These are phyloP conservation scores for Inga oerstediana DNA, from an alignment of 306 rosid species.

Conservation along the genomic window DNA sequence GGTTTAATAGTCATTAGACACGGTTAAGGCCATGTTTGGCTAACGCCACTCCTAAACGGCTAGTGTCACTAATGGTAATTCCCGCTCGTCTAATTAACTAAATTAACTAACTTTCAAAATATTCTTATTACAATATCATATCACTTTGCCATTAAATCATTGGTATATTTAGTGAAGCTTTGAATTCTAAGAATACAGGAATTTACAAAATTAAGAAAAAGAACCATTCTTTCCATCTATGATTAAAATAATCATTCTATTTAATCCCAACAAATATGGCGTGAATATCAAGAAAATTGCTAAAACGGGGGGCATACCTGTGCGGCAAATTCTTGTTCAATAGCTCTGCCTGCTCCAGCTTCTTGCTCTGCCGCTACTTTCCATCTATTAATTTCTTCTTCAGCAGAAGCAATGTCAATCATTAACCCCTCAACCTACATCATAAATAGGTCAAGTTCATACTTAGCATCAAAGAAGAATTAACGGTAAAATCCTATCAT, in stretches of 20 bases:
- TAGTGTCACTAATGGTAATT: too few species aligned
- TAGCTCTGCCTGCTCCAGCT: constrained; percentile 94
- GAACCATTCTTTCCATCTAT: background rate
- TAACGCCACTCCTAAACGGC: too few species aligned
- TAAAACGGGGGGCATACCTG: constrained; percentile 57
- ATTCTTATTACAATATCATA: too few species aligned
- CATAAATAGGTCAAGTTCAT: constrained; percentile 28
- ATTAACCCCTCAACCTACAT: constrained; percentile 91
- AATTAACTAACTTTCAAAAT: too few species aligned
- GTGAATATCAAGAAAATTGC: background rate
- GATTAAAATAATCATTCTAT: constrained; percentile 2
- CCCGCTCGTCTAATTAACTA: too few species aligned
- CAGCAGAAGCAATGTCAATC: constrained; percentile 94
- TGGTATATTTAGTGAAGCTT: background rate
- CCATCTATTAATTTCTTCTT: constrained; percentile 98
- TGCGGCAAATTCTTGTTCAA: constrained; percentile 82
- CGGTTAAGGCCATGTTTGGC: too few species aligned
- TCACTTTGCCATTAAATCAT: background rate
- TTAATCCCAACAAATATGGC: background rate
- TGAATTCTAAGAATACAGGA: background rate
- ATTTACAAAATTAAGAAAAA: background rate
- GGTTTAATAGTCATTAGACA: too few species aligned
- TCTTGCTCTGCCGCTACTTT: constrained; percentile 96
- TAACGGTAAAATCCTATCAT: constrained; percentile 25
- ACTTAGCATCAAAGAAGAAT: constrained; percentile 10